Evolutionary conservation across 139 green algal genomes (phyloP), one percentile per base, ranked within the genome.

Genomic region (Chlorella ohadii): DNA sequence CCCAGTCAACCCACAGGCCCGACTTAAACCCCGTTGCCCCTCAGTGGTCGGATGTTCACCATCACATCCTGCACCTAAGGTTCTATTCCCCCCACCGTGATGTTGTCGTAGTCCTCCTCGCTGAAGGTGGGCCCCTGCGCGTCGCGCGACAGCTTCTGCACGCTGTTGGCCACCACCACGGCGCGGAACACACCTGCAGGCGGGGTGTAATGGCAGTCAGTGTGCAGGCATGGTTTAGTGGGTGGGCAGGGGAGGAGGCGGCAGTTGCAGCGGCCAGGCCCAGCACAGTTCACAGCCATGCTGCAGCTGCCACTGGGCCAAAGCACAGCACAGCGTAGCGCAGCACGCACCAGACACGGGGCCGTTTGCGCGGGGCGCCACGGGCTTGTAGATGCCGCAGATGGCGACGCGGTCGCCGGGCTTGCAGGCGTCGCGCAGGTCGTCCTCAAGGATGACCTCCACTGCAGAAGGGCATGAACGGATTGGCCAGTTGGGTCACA

Each of bases 351-450:
- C 94, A 28, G 64, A 89, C 67, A 93, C 91, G 70, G 73, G 71
- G 63, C 93, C 93, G 27, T 78, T 89, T 51, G 85, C 87, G 28
- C 72, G 79, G 4, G 85, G 86, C 16, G 94, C 82, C 59, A 98
- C 74, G 12, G 97, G 90, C 87, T 97, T 97, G 91, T 99, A 99
- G 64, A 99, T 90, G 75, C 97, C 97, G 38, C 94, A 86, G n/a
- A 98, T 87, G 27, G 83, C 84, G 0, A 99, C 92, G 7, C 97
- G 88, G 86, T 99, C 97, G 19, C 97, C 97, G 0, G 97, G 97
- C 93, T 99, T 99, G 84, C 92, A 96, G 33, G 73, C 68, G 79
- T 99, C 96, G 13, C 96, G 91, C 44, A 98, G 88, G 82, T 98
- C 95, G 28, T 89, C 76, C 86, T 94, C 85, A 36, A 92, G 33